phyloP scores from a whole-genome alignment of 352 stramenopile genomes.

The Phytopythium oedochilum region DNA sequence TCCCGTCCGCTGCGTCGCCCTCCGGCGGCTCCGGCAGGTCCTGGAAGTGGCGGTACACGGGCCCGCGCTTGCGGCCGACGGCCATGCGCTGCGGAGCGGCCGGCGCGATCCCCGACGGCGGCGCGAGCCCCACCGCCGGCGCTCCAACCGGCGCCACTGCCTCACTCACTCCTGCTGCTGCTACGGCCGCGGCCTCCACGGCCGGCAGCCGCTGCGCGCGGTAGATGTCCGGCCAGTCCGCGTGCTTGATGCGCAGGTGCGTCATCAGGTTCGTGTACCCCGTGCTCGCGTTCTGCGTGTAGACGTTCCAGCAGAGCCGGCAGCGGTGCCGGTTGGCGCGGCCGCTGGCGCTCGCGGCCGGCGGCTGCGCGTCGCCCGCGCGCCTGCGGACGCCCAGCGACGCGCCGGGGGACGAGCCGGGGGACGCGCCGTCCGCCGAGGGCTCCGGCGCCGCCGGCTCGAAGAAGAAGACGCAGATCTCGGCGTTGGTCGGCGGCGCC shows the following conservation, averaged over 20 bases:
- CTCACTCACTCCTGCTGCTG: slow-evolving; percentile 4
- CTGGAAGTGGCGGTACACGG: slow-evolving; percentile 29
- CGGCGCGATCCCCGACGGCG: background rate
- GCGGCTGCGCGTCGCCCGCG: background rate
- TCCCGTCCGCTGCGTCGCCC: background rate
- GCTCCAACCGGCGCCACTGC: slow-evolving; percentile 22
- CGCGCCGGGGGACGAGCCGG: background rate
- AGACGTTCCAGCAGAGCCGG: slow-evolving; percentile 25
- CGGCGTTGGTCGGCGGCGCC: slow-evolving; percentile 12
- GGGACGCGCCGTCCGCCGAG: background rate
- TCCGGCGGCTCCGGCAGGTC: slow-evolving; percentile 12
- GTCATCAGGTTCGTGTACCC: slow-evolving; percentile 38
- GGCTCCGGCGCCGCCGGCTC: slow-evolving; percentile 16
- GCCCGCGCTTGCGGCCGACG: slow-evolving; percentile 25
- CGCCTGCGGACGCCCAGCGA: background rate
- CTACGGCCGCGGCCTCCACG: background rate
- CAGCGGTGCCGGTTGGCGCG: slow-evolving; percentile 26
- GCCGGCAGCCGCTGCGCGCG: slow-evolving; percentile 6
- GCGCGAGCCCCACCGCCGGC: too few relatives aligned
- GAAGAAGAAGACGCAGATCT: slow-evolving; percentile 38
- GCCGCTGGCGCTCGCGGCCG: background rate
- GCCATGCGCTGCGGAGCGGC: slow-evolving; percentile 5
- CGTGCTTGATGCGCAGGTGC: slow-evolving; percentile 33
- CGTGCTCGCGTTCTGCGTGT: slow-evolving; percentile 23
- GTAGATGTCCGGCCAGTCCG: slow-evolving; percentile 20